A percentile compares a stretch with the other conserved stretches of the same genome.
Evolutionary conservation across 768 basidiomycete genomes (phyloP).

Genomic region (Tephrocybe rancida): DNA sequence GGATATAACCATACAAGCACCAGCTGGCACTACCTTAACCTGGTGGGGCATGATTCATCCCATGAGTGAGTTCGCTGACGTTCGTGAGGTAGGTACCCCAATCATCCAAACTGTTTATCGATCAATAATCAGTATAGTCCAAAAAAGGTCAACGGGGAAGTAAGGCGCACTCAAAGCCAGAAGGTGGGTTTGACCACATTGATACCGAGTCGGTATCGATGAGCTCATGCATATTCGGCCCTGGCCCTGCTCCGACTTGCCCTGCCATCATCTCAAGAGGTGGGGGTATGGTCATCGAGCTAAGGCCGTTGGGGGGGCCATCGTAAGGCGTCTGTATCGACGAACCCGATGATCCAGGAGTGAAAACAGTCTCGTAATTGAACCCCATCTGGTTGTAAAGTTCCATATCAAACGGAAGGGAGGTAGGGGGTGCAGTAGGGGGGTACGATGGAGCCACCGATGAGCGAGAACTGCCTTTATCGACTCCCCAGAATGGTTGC

Average conservation of each 20-base stretch:
- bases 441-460: constrained; percentile 2
- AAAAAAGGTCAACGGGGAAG: background rate
- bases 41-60: constrained; percentile 12
- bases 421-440: background rate
- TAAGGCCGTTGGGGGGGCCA: background rate
- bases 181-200: constrained; percentile 74
- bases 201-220: constrained; percentile 55
- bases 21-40: background rate
- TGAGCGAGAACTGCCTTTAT: background rate
- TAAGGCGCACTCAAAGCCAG: constrained; percentile 60
- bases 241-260: background rate
- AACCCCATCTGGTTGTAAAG: constrained; percentile 27
- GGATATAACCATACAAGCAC: background rate
- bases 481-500: constrained; percentile 8
- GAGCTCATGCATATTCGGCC: constrained; percentile 16
- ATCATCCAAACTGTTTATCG: constrained; percentile 38
- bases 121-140: background rate
- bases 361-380: constrained; percentile 2
- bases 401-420: constrained; percentile 23
- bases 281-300: constrained; percentile 1
- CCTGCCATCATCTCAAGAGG: background rate
- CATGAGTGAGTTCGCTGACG: constrained; percentile 40
- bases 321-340: background rate
- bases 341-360: background rate
- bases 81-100: constrained; percentile 47